Percentiles rank a stretch among this genome's conserved stretches.
Conservation (phyloP, 225 moss, liverwort and hornwort genomes). For the Anthoceros angustus region DNA sequence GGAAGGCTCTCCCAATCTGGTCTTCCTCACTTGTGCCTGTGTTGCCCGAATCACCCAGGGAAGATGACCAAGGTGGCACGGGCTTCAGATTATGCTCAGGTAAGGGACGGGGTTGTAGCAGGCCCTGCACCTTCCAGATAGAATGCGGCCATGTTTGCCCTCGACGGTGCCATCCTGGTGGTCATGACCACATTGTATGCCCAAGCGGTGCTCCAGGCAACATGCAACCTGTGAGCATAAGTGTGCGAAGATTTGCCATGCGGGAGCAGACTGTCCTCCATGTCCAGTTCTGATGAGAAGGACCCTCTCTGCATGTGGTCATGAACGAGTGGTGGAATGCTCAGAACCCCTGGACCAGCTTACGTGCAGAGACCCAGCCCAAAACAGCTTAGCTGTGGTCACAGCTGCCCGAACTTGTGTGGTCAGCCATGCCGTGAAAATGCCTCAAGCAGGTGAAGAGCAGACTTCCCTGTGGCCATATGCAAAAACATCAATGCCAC, state of each 20-base stretch:
- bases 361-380: constrained; percentile 6
- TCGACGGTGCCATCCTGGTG: constrained; percentile 29
- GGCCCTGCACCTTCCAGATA: constrained; percentile 21
- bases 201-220: constrained; percentile 18
- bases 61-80: constrained; percentile 10
- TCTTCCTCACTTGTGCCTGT: constrained; percentile 14
- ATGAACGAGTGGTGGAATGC: constrained; percentile 11
- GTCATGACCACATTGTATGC: constrained; percentile 21
- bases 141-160: constrained; percentile 37
- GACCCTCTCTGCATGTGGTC: constrained; percentile 13
- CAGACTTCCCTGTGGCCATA: constrained; percentile 15
- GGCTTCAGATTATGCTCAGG: constrained; percentile 22
- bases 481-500: constrained; percentile 8
- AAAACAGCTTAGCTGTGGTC: constrained; percentile 11
- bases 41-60: constrained; percentile 27
- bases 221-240: constrained; percentile 14
- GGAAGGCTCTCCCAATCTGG: constrained; percentile 9
- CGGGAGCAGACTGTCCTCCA: constrained; percentile 12
- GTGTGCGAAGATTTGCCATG: constrained; percentile 20
- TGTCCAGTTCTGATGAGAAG: constrained; percentile 11
- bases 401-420: constrained; percentile 9
- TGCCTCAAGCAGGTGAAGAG: constrained; percentile 10
- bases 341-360: neutral
- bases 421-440: constrained; percentile 7
- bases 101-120: constrained; percentile 35